These are phyloP conservation scores for Ceratocystis cubensis DNA, from an alignment of 2,329 filamentous ascomycete species.

Conservation along the genomic window DNA sequence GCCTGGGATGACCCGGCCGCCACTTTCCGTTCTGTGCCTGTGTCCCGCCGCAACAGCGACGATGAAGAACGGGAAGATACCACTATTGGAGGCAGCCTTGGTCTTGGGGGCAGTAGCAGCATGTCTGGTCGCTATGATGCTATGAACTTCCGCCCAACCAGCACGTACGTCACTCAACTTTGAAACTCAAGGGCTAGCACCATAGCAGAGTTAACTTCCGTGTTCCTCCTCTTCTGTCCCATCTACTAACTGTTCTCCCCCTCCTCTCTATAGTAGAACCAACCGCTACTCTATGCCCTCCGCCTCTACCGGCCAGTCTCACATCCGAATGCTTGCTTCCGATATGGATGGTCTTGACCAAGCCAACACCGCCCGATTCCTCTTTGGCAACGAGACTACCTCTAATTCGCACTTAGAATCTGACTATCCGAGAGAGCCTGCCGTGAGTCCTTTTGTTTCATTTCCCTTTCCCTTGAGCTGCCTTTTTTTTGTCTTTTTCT, in stretches of 20 bases:
- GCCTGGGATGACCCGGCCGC: constrained; percentile 48
- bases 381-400: constrained; percentile 60
- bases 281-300: constrained; percentile 94
- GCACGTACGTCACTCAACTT: constrained; percentile 53
- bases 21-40: constrained; percentile 74
- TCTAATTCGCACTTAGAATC: constrained; percentile 8
- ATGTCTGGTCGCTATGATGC: constrained; percentile 51
- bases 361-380: constrained; percentile 72
- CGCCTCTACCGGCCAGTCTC: constrained; percentile 53
- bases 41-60: constrained; percentile 79
- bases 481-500: background rate
- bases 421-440: constrained; percentile 32
- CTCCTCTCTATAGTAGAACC: constrained; percentile 25
- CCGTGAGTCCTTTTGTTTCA: constrained; percentile 25
- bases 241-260: background rate
- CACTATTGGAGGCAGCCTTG: background rate
- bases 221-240: background rate
- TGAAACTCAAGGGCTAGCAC: background rate
- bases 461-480: background rate
- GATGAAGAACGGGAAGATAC: constrained; percentile 61
- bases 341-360: constrained; percentile 53
- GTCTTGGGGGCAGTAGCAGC: too few species aligned
- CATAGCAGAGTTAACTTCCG: too few species aligned
- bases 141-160: constrained; percentile 60
- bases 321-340: constrained; percentile 47